Evolutionary conservation across 2,329 filamentous ascomycete genomes (phyloP).

Genomic region (Penicillium sp.): DNA sequence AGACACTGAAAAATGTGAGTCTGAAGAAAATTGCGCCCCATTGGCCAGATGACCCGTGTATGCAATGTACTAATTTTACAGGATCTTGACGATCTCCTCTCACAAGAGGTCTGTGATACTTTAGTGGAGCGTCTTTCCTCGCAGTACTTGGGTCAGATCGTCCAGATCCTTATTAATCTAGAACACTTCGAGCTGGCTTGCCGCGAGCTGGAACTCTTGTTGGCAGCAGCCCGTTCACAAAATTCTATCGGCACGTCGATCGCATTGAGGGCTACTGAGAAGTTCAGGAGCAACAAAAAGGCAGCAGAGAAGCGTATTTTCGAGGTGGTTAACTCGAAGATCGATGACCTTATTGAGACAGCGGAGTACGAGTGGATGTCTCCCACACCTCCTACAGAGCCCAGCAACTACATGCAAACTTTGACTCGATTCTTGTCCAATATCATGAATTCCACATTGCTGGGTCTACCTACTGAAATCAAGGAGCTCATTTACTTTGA

Average conservation of each 20-base stretch:
- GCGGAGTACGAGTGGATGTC: constrained; percentile 91
- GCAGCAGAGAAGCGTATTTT: constrained; percentile 96
- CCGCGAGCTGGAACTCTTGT: constrained; percentile 77
- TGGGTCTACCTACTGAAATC: constrained; percentile 90
- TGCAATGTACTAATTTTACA: constrained; percentile 35
- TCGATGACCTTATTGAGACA: constrained; percentile 93
- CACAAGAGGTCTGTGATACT: constrained; percentile 83
- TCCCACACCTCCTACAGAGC: constrained; percentile 61
- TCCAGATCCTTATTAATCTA: constrained; percentile 95
- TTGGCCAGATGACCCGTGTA: neutral
- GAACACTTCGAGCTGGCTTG: constrained; percentile 96
- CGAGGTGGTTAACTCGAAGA: constrained; percentile 97
- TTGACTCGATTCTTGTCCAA: constrained; percentile 88
- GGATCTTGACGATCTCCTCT: constrained; percentile 93
- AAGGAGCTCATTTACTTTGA: constrained; percentile 98
- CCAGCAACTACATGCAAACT: constrained; percentile 93
- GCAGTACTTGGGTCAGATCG: constrained; percentile 94
- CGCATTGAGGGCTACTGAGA: constrained; percentile 73
- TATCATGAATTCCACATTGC: constrained; percentile 91
- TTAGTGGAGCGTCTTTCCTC: constrained; percentile 83
- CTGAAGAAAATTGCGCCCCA: neutral
- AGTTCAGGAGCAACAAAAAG: constrained; percentile 88
- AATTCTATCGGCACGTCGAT: constrained; percentile 74
- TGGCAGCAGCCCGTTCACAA: constrained; percentile 80
- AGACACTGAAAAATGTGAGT: constrained; percentile 72